These are phyloP conservation scores for Dicorynia guianensis DNA, from an alignment of 306 rosid species.

Conservation along the genomic window DNA sequence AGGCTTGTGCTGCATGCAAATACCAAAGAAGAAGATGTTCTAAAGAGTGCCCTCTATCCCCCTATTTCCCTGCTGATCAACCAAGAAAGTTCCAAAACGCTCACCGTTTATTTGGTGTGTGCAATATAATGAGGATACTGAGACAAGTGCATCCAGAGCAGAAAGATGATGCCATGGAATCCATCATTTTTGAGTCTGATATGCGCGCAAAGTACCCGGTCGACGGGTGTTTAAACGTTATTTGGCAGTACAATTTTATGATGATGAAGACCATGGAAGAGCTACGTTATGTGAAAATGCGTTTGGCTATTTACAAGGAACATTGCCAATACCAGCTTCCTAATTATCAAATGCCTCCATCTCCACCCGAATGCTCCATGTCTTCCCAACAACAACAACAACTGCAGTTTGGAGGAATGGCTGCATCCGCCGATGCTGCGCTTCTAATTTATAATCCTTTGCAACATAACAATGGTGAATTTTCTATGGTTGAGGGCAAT, in stretches of 20 bases:
- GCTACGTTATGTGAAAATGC: background rate
- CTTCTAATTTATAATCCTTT: background rate
- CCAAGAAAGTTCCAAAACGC: conserved; percentile 57
- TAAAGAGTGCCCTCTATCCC: conserved; percentile 56
- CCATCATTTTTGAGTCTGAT: conserved; percentile 61
- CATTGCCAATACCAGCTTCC: background rate
- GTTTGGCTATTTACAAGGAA: conserved; percentile 25
- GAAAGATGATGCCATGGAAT: conserved; percentile 61
- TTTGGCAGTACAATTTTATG: background rate
- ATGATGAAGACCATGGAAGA: conserved; percentile 17
- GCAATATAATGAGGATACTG: conserved; percentile 53
- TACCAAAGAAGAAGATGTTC: conserved; percentile 63
- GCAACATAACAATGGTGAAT: background rate
- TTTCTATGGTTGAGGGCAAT: background rate
- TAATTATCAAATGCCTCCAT: background rate
- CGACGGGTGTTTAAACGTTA: conserved; percentile 50
- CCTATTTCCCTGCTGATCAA: conserved; percentile 63
- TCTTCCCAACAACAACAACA: conserved; percentile 16
- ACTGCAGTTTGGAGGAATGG: conserved; percentile 16
- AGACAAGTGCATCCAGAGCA: background rate
- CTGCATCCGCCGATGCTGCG: background rate
- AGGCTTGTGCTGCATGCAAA: conserved; percentile 79
- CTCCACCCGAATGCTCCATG: background rate
- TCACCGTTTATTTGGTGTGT: conserved; percentile 68
- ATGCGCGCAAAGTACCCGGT: conserved; percentile 52